Evolutionary conservation across 805 yeast species (phyloP).

Genomic region (Ogataea haglerorum): DNA sequence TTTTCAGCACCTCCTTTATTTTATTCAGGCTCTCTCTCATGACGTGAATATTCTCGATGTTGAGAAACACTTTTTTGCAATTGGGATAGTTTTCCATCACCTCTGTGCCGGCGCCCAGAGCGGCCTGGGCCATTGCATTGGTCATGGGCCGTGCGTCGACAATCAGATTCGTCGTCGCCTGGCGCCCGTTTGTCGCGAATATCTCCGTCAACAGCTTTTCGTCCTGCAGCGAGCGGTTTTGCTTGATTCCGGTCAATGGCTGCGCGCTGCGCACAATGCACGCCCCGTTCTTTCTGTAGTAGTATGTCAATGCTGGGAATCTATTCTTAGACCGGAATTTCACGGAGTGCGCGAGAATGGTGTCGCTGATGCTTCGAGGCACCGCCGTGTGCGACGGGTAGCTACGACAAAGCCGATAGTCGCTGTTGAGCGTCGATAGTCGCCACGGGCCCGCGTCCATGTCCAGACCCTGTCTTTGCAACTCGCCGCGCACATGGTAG

Average conservation of each 20-base stretch:
- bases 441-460: conserved; percentile 57
- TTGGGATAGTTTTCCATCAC: conserved; percentile 79
- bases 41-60: conserved; percentile 93
- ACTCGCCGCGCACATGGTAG: conserved; percentile 63
- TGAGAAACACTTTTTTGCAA: conserved; percentile 71
- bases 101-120: conserved; percentile 97
- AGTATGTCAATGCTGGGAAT: conserved; percentile 79
- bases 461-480: conserved; percentile 58
- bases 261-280: conserved; percentile 88
- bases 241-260: conserved; percentile 88
- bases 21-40: conserved; percentile 80
- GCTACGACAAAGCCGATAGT: conserved; percentile 66
- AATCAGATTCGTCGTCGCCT: conserved; percentile 48
- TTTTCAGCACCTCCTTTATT: conserved; percentile 59
- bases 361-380: conserved; percentile 78
- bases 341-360: conserved; percentile 76
- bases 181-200: conserved; percentile 53
- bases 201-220: conserved; percentile 76
- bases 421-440: conserved; percentile 56
- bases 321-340: conserved; percentile 83
- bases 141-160: conserved; percentile 92
- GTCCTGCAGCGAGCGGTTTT: conserved; percentile 85
- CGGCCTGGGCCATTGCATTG: conserved; percentile 94
- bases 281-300: conserved; percentile 64
- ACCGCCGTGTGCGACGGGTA: conserved; percentile 70